Evolutionary conservation across 306 rosid genomes (phyloP).

Genomic region (Oxytropis ochrocephala): DNA sequence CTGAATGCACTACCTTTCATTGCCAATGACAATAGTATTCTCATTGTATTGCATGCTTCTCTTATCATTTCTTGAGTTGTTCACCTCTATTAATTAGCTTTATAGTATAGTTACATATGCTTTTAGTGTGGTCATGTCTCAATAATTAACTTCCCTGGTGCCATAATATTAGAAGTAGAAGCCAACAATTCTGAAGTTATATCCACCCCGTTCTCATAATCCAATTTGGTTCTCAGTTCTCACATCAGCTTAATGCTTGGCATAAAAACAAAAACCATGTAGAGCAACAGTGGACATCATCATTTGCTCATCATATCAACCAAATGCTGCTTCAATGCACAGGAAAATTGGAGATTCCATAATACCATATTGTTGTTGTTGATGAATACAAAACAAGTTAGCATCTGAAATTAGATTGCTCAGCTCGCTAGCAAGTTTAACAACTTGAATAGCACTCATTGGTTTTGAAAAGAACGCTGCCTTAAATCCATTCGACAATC

Average conservation of each 20-base stretch:
- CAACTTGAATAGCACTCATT: slow-evolving; percentile 37
- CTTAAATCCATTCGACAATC: slow-evolving; percentile 38
- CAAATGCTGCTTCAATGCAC: slow-evolving; percentile 41
- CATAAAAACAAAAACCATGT: slow-evolving; percentile 77
- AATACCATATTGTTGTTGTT: slow-evolving; percentile 47
- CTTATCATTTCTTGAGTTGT: slow-evolving; percentile 17
- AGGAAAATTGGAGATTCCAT: slow-evolving; percentile 40
- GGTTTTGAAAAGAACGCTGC: slow-evolving; percentile 42
- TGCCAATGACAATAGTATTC: slow-evolving; percentile 33
- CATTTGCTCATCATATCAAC: slow-evolving; percentile 52
- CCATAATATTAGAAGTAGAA: slow-evolving; percentile 41
- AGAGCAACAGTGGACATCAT: slow-evolving; percentile 60
- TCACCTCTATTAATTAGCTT: slow-evolving; percentile 31
- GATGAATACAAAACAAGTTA: slow-evolving; percentile 49
- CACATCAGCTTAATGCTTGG: slow-evolving; percentile 41
- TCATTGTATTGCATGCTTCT: slow-evolving; percentile 50
- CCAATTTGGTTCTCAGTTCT: slow-evolving; percentile 44
- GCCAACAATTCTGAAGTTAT: slow-evolving; percentile 57
- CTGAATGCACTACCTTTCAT: slow-evolving; percentile 40
- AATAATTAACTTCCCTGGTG: slow-evolving; percentile 53
- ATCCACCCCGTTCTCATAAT: slow-evolving; percentile 38
- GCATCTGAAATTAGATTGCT: slow-evolving; percentile 68
- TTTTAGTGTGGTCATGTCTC: slow-evolving; percentile 31
- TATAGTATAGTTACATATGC: neutral
- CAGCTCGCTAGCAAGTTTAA: slow-evolving; percentile 47